Evolutionary conservation across 768 basidiomycete genomes (phyloP).

Genomic region (Lyophyllum semitale): DNA sequence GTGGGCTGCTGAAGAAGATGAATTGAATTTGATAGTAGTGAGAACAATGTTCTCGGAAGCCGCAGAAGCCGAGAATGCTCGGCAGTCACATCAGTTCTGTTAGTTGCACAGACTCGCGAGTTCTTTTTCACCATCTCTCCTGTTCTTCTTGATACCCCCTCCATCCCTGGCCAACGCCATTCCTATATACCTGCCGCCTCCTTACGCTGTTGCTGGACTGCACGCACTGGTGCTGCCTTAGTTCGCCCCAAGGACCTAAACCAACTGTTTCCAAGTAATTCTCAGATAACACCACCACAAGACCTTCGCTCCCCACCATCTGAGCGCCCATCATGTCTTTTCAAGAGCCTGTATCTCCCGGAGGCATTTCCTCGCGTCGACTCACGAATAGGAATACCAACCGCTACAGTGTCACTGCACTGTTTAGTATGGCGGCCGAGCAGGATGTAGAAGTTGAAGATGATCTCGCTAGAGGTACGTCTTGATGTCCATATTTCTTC

Average conservation of each 20-base stretch:
- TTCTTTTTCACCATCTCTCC: constrained; percentile 18
- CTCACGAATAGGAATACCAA: constrained; percentile 93
- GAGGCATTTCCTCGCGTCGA: constrained; percentile 67
- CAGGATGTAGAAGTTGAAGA: constrained; percentile 98
- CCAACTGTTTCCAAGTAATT: constrained; percentile 11
- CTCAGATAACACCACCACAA: constrained; percentile 19
- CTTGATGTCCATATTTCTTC: constrained; percentile 4
- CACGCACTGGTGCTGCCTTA: constrained; percentile 50
- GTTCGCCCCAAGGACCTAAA: constrained; percentile 18
- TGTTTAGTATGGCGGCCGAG: constrained; percentile 98
- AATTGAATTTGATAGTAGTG: not conserved
- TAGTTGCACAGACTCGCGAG: constrained; percentile 12
- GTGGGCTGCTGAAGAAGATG: not conserved
- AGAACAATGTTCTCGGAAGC: too few species aligned
- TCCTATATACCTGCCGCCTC: constrained; percentile 23
- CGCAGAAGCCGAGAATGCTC: constrained; percentile 22
- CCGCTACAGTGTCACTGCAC: constrained; percentile 92
- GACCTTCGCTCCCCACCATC: constrained; percentile 20
- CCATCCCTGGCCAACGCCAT: constrained; percentile 17
- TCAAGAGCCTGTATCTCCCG: constrained; percentile 62
- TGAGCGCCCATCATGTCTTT: constrained; percentile 58
- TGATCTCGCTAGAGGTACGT: constrained; percentile 88
- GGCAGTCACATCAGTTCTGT: constrained; percentile 19
- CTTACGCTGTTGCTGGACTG: constrained; percentile 29
- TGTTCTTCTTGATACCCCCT: constrained; percentile 39